Evolutionary conservation across 768 basidiomycete genomes (phyloP), one percentile per base, ranked within the genome.

Genomic region (Mycena alexandri): DNA sequence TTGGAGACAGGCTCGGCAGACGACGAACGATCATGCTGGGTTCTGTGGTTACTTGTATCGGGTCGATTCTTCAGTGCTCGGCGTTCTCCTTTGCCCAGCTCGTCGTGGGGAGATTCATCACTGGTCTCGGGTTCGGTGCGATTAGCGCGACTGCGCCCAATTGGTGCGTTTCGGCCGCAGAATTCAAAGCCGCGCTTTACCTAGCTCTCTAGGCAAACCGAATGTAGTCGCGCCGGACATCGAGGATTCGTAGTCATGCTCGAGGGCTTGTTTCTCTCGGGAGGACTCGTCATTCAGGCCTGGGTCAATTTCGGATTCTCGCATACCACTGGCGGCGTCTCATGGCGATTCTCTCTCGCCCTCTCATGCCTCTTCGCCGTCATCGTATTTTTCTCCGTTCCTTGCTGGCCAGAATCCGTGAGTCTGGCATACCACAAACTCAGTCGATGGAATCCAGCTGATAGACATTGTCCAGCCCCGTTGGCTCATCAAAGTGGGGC

Each of bases 61-160:
- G 90, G 8, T 88, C 88, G 9, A 86, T 89, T 62, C 78, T 90
- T 14, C 89, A 90, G 72, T 75, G 85, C 16, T 78, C 87, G 6
- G 84, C 89, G 3, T 88, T 82, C 63, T 83, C 84, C 63, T 90
- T 89, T 65, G 80, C 86, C 0, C 89, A 90, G 71, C 82, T 91
- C 67, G 81, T 90, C 47, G 86, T 90, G 17, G 89, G 88, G 5
- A 83, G 89, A 12, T 81, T 87, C 61, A 71, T 89, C 48, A 89
- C 88, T 4, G 89, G 90, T 17, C 70, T 90, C n/a, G 89, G 90
- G 10, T 65, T 71, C 36, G 70, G 66, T 16, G 54, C 44, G 11
- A 65, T 71, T 33, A 71, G 70, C 48, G 66, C 70, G 16, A 71
- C 70, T 5, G 70, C 70, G n/a, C 70, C 70, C 3, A 71, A 71